Percentiles rank a stretch among this genome's conserved stretches.
These are phyloP conservation scores for Clonostachys byssicola DNA, from an alignment of 2,329 filamentous ascomycete genomes.

Conservation along the genomic window DNA sequence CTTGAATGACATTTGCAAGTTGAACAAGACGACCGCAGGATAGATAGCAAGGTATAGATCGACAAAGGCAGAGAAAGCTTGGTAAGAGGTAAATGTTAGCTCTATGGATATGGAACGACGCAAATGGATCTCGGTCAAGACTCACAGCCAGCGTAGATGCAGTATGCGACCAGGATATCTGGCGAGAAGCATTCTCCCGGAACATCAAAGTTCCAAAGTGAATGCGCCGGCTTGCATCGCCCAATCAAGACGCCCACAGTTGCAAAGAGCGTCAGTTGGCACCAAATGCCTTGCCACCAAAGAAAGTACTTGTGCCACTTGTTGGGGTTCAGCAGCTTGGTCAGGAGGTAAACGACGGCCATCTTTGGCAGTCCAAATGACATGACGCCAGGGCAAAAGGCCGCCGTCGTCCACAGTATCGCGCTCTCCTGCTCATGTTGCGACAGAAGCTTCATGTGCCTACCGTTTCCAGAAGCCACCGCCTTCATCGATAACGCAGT, in stretches of 20 bases:
- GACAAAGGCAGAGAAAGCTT: slow-evolving; percentile 25
- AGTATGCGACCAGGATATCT: slow-evolving; percentile 28
- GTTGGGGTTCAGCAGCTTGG: slow-evolving; percentile 28
- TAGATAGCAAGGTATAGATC: slow-evolving; percentile 37
- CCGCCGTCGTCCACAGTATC: slow-evolving; percentile 23
- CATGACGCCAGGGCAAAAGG: slow-evolving; percentile 28
- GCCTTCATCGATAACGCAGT: slow-evolving; percentile 8
- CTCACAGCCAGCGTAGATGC: slow-evolving; percentile 31
- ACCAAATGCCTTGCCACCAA: slow-evolving; percentile 24
- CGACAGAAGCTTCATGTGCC: slow-evolving; percentile 8
- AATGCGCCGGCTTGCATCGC: slow-evolving; percentile 30
- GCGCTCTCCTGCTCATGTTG: slow-evolving; percentile 1
- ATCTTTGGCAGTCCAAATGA: slow-evolving; percentile 35
- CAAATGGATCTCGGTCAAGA: background rate
- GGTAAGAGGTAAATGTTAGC: background rate
- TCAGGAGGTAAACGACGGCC: slow-evolving; percentile 30
- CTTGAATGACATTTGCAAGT: slow-evolving; percentile 26
- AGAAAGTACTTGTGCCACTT: slow-evolving; percentile 23
- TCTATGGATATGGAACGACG: background rate
- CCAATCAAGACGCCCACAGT: slow-evolving; percentile 33
- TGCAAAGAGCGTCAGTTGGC: slow-evolving; percentile 19
- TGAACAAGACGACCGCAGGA: slow-evolving; percentile 26
- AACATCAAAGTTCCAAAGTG: slow-evolving; percentile 30
- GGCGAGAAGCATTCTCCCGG: slow-evolving; percentile 25
- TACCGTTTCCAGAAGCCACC: slow-evolving; percentile 11